A percentile compares a stretch with the other conserved stretches of the same genome.
phyloP scores from a whole-genome alignment of 2,329 filamentous ascomycete species.

The Tolypocladium cylindrosporum region DNA sequence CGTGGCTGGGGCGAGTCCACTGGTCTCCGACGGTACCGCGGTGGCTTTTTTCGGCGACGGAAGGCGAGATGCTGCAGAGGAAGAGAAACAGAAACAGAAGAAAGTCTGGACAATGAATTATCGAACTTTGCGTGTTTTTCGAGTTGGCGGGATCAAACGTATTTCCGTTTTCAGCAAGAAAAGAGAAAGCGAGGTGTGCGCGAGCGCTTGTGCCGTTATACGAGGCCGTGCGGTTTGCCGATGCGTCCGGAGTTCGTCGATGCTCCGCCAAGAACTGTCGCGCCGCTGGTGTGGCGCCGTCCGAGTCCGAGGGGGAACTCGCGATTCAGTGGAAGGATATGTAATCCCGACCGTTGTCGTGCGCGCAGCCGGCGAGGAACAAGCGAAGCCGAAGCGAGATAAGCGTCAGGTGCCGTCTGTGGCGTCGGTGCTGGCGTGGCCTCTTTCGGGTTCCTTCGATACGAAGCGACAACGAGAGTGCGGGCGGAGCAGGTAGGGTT shows the following conservation, averaged over 20 bases:
- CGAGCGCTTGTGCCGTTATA: neutral
- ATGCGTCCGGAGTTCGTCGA: neutral
- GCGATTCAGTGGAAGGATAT: slow-evolving; percentile 8
- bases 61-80: neutral
- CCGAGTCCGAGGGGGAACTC: neutral
- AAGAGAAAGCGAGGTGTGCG: neutral
- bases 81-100: neutral
- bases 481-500: neutral
- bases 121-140: no score
- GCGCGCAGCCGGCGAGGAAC: neutral
- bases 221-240: neutral
- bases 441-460: neutral
- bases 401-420: neutral
- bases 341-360: neutral
- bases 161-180: neutral
- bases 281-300: slow-evolving; percentile 2
- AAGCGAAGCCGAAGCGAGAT: neutral
- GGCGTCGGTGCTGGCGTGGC: neutral
- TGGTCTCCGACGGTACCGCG: slow-evolving; percentile 1
- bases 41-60: neutral
- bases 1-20: slow-evolving; percentile 6
- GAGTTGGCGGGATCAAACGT: neutral
- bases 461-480: neutral
- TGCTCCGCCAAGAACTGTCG: slow-evolving; percentile 1
- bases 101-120: no score